Percentiles rank a stretch among this genome's conserved stretches.
Evolutionary conservation across 306 rosid genomes (phyloP).

Genomic region (Phaseolus lunatus): DNA sequence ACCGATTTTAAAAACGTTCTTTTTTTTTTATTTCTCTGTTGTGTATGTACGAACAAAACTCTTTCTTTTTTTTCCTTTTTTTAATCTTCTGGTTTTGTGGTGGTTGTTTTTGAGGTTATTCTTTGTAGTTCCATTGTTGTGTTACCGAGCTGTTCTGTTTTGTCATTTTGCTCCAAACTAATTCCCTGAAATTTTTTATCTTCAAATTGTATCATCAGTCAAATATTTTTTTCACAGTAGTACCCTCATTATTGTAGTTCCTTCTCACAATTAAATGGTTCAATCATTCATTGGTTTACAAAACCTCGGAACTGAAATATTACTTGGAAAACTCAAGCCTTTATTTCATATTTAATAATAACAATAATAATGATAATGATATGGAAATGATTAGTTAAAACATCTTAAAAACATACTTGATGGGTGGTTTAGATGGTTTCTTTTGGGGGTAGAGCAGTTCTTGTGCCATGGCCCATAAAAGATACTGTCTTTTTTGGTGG

Average conservation of each 20-base stretch:
- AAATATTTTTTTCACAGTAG: background rate
- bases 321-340: too few species aligned
- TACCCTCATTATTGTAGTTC: background rate
- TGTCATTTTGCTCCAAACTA: constrained; percentile 48
- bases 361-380: too few species aligned
- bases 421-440: background rate
- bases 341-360: too few species aligned
- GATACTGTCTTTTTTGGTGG: constrained; percentile 6
- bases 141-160: constrained; percentile 41
- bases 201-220: background rate
- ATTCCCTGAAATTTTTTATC: background rate
- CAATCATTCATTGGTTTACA: background rate
- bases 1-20: background rate
- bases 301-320: too few species aligned
- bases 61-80: background rate
- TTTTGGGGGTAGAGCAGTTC: background rate
- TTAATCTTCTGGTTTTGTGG: background rate
- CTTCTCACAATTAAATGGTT: background rate
- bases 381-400: background rate
- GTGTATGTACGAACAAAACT: too few species aligned
- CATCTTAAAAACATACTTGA: too few species aligned
- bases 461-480: background rate
- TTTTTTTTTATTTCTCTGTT: background rate
- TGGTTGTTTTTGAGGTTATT: constrained; percentile 6
- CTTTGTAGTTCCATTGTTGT: background rate